Evolutionary conservation across 371 early-diverging fungal species (phyloP).

Genomic region (Basidiobolus meristosporus): DNA sequence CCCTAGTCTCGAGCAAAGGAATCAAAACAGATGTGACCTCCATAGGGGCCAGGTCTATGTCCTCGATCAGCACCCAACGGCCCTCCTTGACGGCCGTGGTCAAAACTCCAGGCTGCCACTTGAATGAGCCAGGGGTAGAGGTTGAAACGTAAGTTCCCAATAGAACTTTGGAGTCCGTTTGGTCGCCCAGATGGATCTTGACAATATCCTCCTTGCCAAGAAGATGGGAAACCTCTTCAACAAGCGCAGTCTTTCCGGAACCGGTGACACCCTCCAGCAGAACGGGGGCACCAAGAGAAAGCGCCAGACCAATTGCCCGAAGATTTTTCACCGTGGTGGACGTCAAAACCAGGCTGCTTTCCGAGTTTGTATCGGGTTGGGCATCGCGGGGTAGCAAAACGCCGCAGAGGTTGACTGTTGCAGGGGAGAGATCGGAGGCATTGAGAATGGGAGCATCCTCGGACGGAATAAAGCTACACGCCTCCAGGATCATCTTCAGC

Average conservation of each 20-base stretch:
- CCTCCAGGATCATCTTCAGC: constrained; percentile 7
- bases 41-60: constrained; percentile 93
- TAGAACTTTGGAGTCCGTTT: constrained; percentile 92
- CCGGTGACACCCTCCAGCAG: constrained; percentile 88
- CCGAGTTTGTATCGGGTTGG: constrained; percentile 1
- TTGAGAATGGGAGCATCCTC: no score
- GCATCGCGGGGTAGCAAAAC: not conserved
- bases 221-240: constrained; percentile 73
- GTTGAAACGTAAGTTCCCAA: constrained; percentile 94
- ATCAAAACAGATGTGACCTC: constrained; percentile 93
- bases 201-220: constrained; percentile 66
- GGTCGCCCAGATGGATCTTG: constrained; percentile 96
- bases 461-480: constrained; percentile 23
- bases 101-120: constrained; percentile 93
- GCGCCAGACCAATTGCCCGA: constrained; percentile 57
- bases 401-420: constrained; percentile 18
- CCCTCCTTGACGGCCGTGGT: constrained; percentile 91
- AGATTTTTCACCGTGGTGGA: constrained; percentile 51
- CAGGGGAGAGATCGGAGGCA: constrained; percentile 41
- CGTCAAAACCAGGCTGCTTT: constrained; percentile 37
- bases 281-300: constrained; percentile 74
- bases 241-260: constrained; percentile 85
- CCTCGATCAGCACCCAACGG: constrained; percentile 97
- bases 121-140: constrained; percentile 79
- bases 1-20: constrained; percentile 84